phyloP scores from a whole-genome alignment of 1,284 basidiomycete genomes.

The Tilletia setariae region DNA sequence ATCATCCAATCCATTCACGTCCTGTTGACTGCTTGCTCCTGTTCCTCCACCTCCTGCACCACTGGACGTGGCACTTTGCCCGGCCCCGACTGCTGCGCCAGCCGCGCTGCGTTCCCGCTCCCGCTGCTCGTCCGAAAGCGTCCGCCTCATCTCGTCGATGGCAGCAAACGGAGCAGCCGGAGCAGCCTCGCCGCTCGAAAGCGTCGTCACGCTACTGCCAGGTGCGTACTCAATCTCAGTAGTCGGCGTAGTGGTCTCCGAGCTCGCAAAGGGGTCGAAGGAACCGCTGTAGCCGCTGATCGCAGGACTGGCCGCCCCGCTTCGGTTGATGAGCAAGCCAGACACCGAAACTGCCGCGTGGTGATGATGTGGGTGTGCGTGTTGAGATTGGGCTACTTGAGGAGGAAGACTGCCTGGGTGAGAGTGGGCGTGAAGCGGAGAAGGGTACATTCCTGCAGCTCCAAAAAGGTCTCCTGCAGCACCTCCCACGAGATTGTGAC shows the following conservation, averaged over 20 bases:
- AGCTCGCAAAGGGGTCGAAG: constrained; percentile 49
- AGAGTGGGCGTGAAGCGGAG: constrained; percentile 26
- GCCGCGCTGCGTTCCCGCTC: constrained; percentile 14
- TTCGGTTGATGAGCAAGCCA: constrained; percentile 28
- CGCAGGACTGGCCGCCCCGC: constrained; percentile 30
- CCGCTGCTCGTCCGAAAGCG: constrained; percentile 29
- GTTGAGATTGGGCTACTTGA: constrained; percentile 17
- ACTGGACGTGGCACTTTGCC: not conserved
- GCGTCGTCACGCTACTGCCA: constrained; percentile 20
- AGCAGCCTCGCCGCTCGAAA: constrained; percentile 10
- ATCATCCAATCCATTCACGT: constrained; percentile 20
- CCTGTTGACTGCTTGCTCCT: not conserved
- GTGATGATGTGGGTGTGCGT: constrained; percentile 5
- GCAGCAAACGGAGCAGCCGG: constrained; percentile 32
- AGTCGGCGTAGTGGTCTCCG: not conserved
- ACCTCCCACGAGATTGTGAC: not conserved
- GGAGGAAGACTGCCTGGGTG: constrained; percentile 27
- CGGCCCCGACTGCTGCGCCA: too few relatives aligned
- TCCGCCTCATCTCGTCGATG: constrained; percentile 38
- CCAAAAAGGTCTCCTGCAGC: not conserved
- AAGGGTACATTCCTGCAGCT: constrained; percentile 1
- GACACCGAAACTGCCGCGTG: not conserved
- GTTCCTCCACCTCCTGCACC: constrained; percentile 5
- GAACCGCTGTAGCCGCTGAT: constrained; percentile 45
- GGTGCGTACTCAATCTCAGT: constrained; percentile 12